Base-by-base conservation (phyloP, 371 early-diverging fungal genomes). In the Nematocida ironsii region DNA sequence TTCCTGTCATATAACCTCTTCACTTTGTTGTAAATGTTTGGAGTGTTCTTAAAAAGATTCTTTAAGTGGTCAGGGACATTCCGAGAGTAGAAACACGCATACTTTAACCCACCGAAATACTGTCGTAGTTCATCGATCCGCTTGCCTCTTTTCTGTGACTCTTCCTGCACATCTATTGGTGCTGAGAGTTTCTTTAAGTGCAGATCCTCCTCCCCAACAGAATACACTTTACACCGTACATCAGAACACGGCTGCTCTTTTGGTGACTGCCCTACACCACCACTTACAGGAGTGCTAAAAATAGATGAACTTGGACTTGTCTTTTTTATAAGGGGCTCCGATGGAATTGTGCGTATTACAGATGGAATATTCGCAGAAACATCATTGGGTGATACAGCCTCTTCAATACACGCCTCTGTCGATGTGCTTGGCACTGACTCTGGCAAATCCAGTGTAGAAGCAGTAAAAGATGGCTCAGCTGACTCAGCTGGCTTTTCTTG, bases 101-200 rank as follows among this genome's bases (percentile, higher is more conserved):
- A 78, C 67, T 40, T 75, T n/a, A 75, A 23, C 9, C 76, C 76
- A 13, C 48, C 76, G 48, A 75, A 75, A 18, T 72, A 48, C 23
- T 47, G 18, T 44, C 40, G 68, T 7, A 61, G 23, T 18, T 70
- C 69, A 16, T 56, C 71, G 33, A 58, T 11, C 7, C 40, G 9
- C 60, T 72, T 11, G 16, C 7, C 20, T 23, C 50, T 61, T 20
- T 60, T 64, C 44, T 44, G 1, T 11, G 33, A 16, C 45, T 64
- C 64, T 23, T 64, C 64, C 44, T 33, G 23, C 13, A n/a, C 16
- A 45, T 45, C 45, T 6, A 64, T 5, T 40, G 33, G 2, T 1
- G 39, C 64, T 9, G 44, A 44, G 16, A 44, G 16, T 23, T 42
- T 27, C 13, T 20, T 33, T 42, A 64, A 44, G 44, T 64, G 64